Percentiles rank a stretch among this genome's conserved stretches.
These are phyloP conservation scores for Coix lacrymajobi DNA, from an alignment of 176 grass and related monocot species.

Conservation along the genomic window DNA sequence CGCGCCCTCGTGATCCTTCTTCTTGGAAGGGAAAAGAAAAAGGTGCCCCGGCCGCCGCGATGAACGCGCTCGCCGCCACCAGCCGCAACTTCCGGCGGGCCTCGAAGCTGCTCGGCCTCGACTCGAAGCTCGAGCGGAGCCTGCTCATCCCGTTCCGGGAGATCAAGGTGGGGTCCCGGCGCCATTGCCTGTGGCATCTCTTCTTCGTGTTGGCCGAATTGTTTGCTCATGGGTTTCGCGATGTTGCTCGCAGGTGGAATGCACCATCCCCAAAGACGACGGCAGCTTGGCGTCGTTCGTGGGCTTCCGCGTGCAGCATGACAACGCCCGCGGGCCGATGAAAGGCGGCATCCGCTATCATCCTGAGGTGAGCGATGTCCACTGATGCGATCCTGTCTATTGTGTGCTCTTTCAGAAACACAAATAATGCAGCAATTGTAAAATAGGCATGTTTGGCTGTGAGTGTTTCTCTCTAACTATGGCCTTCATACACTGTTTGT, in stretches of 20 bases:
- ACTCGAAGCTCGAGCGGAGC: conserved; percentile 83
- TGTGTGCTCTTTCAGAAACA: neutral
- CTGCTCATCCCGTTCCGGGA: conserved; percentile 83
- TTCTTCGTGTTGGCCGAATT: neutral
- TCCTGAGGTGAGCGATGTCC: conserved; percentile 51
- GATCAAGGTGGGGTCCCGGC: conserved; percentile 46
- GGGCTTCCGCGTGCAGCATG: conserved; percentile 95
- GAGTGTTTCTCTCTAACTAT: neutral
- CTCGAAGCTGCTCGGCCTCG: conserved; percentile 64
- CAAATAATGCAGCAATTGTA: neutral
- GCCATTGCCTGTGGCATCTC: neutral
- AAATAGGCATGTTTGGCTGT: neutral
- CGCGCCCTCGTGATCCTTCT: neutral
- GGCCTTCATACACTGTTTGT: neutral
- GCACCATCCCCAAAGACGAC: conserved; percentile 94
- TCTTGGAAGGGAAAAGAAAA: neutral
- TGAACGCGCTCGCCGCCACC: conserved; percentile 90
- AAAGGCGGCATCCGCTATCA: conserved; percentile 98
- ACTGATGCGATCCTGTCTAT: neutral
- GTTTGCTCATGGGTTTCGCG: neutral
- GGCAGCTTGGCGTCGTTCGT: conserved; percentile 77
- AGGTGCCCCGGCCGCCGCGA: neutral
- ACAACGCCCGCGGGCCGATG: conserved; percentile 95
- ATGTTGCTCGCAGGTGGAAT: conserved; percentile 68
- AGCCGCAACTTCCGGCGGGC: conserved; percentile 83